These are phyloP conservation scores for Aspergillus sparsus DNA, from an alignment of 495 filamentous ascomycete species.

Conservation along the genomic window DNA sequence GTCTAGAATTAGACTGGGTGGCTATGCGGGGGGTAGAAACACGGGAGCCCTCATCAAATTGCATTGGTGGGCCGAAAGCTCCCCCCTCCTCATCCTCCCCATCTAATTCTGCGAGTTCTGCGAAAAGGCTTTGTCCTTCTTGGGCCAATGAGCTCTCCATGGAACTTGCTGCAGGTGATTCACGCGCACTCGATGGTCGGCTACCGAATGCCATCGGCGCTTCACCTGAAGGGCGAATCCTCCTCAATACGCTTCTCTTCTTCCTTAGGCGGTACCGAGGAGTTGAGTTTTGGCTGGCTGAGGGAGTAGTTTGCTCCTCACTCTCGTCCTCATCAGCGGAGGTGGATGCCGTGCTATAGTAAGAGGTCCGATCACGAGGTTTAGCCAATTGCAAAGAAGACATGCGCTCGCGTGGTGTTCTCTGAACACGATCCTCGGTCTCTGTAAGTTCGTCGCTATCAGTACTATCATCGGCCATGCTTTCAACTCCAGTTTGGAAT, in stretches of 20 bases:
- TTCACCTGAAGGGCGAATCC: constrained; percentile 66
- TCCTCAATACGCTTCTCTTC: constrained; percentile 61
- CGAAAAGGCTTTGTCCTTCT: constrained; percentile 79
- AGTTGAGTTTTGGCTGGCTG: constrained; percentile 60
- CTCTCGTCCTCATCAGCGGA: constrained; percentile 77
- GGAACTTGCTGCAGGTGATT: constrained; percentile 52
- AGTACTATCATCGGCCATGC: constrained; percentile 74
- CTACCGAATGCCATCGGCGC: constrained; percentile 55
- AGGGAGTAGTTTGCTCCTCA: constrained; percentile 52
- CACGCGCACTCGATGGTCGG: constrained; percentile 50
- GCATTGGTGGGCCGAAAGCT: constrained; percentile 39
- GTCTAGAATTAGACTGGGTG: constrained; percentile 39
- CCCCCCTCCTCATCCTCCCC: constrained; percentile 65
- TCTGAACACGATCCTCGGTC: constrained; percentile 66
- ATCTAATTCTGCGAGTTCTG: constrained; percentile 79
- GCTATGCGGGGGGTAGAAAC: constrained; percentile 54
- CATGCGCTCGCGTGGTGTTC: constrained; percentile 44
- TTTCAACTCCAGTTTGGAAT: constrained; percentile 88
- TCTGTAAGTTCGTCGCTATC: constrained; percentile 75
- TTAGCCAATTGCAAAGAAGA: constrained; percentile 47
- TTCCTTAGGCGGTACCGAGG: constrained; percentile 71
- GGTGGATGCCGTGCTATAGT: constrained; percentile 86
- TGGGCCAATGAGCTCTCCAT: constrained; percentile 49
- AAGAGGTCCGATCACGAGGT: constrained; percentile 63
- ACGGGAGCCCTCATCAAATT: constrained; percentile 45